A percentile compares a stretch with the other conserved stretches of the same genome.
These are phyloP conservation scores for Melastoma candidum DNA, from an alignment of 441 rosid genomes.

Conservation along the genomic window DNA sequence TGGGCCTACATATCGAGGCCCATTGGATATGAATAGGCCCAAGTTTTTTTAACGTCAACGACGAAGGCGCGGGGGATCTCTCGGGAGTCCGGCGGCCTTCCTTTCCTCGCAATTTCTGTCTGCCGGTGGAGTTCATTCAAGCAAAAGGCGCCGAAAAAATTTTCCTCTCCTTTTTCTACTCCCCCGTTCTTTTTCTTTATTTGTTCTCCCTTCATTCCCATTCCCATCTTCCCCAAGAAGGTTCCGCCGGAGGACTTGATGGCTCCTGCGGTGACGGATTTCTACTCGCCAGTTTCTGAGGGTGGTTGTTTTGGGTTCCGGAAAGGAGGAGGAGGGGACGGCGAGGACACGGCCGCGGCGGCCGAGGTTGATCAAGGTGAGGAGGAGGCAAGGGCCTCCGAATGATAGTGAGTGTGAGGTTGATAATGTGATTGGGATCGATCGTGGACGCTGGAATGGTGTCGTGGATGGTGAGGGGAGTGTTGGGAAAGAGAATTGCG, in stretches of 20 bases:
- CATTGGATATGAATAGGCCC: too few relatives aligned
- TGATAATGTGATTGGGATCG: slow-evolving; percentile 18
- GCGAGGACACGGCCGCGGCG: slow-evolving; percentile 24
- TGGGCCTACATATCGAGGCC: too few relatives aligned
- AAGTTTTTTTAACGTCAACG: too few relatives aligned
- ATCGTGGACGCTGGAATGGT: neutral
- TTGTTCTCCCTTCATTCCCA: too few relatives aligned
- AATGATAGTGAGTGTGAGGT: slow-evolving; percentile 24
- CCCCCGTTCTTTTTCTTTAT: too few relatives aligned
- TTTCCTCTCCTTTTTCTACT: too few relatives aligned
- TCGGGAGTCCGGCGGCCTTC: too few relatives aligned
- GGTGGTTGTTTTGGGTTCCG: slow-evolving; percentile 17
- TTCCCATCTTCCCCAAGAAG: too few relatives aligned
- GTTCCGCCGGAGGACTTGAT: slow-evolving; percentile 10
- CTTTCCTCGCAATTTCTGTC: too few relatives aligned
- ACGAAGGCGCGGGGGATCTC: too few relatives aligned
- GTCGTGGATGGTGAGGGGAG: slow-evolving; percentile 10
- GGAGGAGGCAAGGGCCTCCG: slow-evolving; percentile 33
- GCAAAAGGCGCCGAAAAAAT: too few relatives aligned
- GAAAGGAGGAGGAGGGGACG: slow-evolving; percentile 18
- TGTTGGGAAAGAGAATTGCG: slow-evolving; percentile 23
- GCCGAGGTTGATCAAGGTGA: slow-evolving; percentile 51
- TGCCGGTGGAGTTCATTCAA: too few relatives aligned
- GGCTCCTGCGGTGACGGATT: slow-evolving; percentile 31
- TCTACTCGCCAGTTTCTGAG: slow-evolving; percentile 18